Percentiles rank a stretch among this genome's conserved stretches.
Conservation (phyloP, 140 eudicot genomes). For the Bidens hawaiensis region DNA sequence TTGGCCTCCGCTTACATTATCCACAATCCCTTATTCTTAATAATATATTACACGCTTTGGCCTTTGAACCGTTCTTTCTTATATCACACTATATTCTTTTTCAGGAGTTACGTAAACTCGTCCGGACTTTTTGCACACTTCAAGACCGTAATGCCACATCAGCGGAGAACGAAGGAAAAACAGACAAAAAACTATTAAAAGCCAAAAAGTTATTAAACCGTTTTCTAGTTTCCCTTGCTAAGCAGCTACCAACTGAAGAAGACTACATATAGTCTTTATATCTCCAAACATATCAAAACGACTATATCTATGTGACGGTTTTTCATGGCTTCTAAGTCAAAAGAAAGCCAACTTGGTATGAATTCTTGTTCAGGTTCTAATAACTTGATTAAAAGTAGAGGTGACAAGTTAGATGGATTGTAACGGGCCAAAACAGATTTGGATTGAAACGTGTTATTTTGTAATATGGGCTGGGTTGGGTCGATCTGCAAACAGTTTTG, state of each 20-base stretch:
- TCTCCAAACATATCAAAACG: not conserved
- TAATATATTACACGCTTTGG: not conserved
- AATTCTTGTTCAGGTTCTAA: constrained; percentile 1
- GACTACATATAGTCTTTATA: constrained; percentile 7
- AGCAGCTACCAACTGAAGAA: constrained; percentile 54
- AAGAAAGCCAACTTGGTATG: constrained; percentile 15
- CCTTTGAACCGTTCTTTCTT: not conserved
- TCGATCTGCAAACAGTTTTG: not conserved
- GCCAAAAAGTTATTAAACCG: constrained; percentile 58
- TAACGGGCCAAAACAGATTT: not conserved
- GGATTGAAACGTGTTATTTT: not conserved
- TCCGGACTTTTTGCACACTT: constrained; percentile 46
- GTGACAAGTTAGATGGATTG: not conserved
- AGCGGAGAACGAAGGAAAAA: constrained; percentile 43
- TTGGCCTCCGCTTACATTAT: not conserved
- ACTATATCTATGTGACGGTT: not conserved
- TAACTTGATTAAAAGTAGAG: constrained; percentile 2
- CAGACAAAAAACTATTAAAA: constrained; percentile 26
- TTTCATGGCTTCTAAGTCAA: not conserved
- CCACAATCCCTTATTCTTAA: not conserved
- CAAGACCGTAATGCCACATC: constrained; percentile 31
- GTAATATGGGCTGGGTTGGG: not conserved
- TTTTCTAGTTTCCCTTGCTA: constrained; percentile 58
- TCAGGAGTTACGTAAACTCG: constrained; percentile 78
- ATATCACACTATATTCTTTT: not conserved